phyloP scores from a whole-genome alignment of 1,284 basidiomycete genomes.

The Fistulina hepatica region DNA sequence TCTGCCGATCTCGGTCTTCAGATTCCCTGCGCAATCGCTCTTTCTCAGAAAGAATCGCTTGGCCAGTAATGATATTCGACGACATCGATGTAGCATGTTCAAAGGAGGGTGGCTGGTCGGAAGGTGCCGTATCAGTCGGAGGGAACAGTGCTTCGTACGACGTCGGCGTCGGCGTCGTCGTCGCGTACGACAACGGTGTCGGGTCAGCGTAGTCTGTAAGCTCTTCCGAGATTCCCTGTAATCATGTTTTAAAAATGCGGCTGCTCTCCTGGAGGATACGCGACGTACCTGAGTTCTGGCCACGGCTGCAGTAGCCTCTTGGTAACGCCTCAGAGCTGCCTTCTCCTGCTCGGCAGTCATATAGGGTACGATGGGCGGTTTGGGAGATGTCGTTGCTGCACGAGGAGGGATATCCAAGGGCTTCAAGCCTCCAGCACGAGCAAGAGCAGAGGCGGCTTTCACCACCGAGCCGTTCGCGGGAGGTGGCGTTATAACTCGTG shows the following conservation, averaged over 20 bases:
- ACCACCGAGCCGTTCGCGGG: too few species aligned
- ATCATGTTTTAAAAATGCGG: too few species aligned
- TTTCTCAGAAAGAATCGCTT: too few species aligned
- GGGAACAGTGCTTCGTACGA: slow-evolving; percentile 52
- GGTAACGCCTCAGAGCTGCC: slow-evolving; percentile 52
- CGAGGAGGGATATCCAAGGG: too few species aligned
- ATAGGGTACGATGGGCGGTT: too few species aligned
- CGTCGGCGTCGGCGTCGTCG: slow-evolving; percentile 26
- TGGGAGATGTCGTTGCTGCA: too few species aligned
- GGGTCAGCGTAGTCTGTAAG: too few species aligned
- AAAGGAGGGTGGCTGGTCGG: slow-evolving; percentile 13
- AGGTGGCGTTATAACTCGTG: too few species aligned
- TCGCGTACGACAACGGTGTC: too few species aligned
- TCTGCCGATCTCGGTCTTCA: not conserved
- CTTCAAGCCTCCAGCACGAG: too few species aligned
- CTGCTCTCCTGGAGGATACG: slow-evolving; percentile 6
- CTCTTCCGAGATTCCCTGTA: too few species aligned
- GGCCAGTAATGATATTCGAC: not conserved
- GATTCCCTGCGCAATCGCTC: not conserved
- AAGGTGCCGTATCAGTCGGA: slow-evolving; percentile 14
- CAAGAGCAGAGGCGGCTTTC: too few species aligned
- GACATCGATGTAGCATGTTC: slow-evolving; percentile 13
- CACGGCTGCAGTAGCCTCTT: slow-evolving; percentile 61
- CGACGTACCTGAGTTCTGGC: slow-evolving; percentile 32
- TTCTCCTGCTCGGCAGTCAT: slow-evolving; percentile 43